phyloP scores from a whole-genome alignment of 305 asterid species.

The Andrographis paniculata region DNA sequence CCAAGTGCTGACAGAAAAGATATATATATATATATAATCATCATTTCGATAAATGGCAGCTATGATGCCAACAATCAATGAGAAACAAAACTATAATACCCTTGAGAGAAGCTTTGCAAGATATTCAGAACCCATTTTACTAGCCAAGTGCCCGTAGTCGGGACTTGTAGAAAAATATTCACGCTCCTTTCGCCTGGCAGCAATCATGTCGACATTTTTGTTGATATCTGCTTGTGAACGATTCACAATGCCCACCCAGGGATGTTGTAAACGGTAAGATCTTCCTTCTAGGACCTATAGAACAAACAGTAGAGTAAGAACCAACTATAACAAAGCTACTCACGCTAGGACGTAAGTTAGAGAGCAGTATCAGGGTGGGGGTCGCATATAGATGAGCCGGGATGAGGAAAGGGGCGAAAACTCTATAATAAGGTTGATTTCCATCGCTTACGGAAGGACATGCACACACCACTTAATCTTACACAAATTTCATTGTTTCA shows the following conservation, averaged over 20 bases:
- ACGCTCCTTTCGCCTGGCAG: constrained; percentile 69
- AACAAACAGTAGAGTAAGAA: constrained; percentile 13
- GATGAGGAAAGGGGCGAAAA: too few species aligned
- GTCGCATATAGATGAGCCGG: too few species aligned
- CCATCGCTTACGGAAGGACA: too few species aligned
- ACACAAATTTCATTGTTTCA: too few species aligned
- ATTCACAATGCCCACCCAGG: constrained; percentile 96
- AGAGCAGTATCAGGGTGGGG: constrained; percentile 1
- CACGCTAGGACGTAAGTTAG: not conserved
- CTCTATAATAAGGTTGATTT: too few species aligned
- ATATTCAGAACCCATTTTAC: constrained; percentile 92
- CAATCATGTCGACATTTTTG: constrained; percentile 64
- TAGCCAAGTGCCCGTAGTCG: constrained; percentile 84
- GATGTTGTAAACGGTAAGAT: constrained; percentile 74
- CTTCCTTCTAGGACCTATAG: constrained; percentile 87
- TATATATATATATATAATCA: too few species aligned
- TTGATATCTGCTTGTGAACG: constrained; percentile 94
- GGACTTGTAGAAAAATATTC: constrained; percentile 88
- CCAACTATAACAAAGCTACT: constrained; percentile 11
- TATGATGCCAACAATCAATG: constrained; percentile 16
- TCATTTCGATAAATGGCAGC: constrained; percentile 16
- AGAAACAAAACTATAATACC: constrained; percentile 31
- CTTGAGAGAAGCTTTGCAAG: constrained; percentile 88
- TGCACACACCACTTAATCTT: too few species aligned
- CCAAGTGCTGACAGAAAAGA: not conserved